These are phyloP conservation scores for Phanerochaete carnosa DNA, from an alignment of 768 basidiomycete genomes.

Conservation along the genomic window DNA sequence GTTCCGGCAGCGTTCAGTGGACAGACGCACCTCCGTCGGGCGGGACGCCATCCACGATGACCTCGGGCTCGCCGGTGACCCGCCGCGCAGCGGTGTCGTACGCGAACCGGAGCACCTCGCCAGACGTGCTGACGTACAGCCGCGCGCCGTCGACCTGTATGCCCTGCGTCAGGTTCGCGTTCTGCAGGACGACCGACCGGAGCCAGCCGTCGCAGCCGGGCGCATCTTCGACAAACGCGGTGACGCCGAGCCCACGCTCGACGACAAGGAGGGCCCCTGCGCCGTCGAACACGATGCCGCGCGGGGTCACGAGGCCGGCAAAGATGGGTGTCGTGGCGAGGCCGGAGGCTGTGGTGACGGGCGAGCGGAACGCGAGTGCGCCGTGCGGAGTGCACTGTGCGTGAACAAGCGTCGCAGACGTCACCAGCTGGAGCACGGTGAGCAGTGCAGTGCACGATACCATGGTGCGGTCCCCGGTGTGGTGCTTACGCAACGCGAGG, in stretches of 20 bases:
- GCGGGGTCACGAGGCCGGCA: slow-evolving; percentile 39
- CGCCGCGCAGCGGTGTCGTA: slow-evolving; percentile 33
- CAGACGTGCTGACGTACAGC: slow-evolving; percentile 39
- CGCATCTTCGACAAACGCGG: slow-evolving; percentile 34
- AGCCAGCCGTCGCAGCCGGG: slow-evolving; percentile 32
- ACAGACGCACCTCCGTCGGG: slow-evolving; percentile 37
- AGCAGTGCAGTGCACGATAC: not conserved
- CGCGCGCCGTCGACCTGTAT: slow-evolving; percentile 34
- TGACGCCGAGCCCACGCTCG: slow-evolving; percentile 19
- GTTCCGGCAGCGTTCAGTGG: not conserved
- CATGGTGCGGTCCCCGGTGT: no score
- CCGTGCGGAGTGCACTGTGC: slow-evolving; percentile 13
- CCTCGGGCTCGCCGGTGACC: slow-evolving; percentile 17
- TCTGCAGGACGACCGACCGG: slow-evolving; percentile 35
- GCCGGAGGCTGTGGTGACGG: slow-evolving; percentile 26
- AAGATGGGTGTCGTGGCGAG: slow-evolving; percentile 35
- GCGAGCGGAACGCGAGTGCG: slow-evolving; percentile 6
- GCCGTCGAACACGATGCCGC: slow-evolving; percentile 39
- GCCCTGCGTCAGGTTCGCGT: slow-evolving; percentile 38
- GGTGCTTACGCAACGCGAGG: no score
- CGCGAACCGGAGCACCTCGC: slow-evolving; percentile 30
- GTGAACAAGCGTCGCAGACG: not conserved
- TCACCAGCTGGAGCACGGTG: not conserved
- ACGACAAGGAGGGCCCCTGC: slow-evolving; percentile 20
- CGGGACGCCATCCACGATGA: slow-evolving; percentile 31